A percentile compares a stretch with the other conserved stretches of the same genome.
Conservation (phyloP, 805 yeast genomes). For the Starmera pachycereana region DNA sequence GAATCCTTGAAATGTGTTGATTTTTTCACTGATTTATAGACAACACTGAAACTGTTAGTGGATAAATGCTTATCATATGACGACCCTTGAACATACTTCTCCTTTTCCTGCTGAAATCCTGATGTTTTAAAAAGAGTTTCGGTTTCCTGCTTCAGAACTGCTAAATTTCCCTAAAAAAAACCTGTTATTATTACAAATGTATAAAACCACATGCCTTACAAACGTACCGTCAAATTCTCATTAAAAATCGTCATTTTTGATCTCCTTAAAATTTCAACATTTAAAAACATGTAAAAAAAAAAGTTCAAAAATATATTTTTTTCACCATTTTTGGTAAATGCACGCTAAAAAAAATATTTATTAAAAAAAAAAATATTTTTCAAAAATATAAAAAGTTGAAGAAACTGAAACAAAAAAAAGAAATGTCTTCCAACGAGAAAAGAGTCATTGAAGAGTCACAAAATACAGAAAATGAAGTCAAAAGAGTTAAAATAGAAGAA, state of each 20-base stretch:
- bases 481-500: background rate
- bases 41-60: background rate
- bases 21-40: background rate
- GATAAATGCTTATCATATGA: no score
- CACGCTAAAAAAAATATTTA: background rate
- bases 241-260: background rate
- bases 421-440: no score
- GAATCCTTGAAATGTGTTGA: slow-evolving; percentile 17
- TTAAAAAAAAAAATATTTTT: background rate
- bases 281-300: background rate
- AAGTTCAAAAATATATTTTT: slow-evolving; percentile 1
- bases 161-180: no score
- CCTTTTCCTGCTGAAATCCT: background rate
- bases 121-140: background rate
- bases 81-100: background rate
- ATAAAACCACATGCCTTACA: no score
- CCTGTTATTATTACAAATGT: no score
- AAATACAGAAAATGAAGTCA: no score
- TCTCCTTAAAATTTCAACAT: slow-evolving; percentile 2
- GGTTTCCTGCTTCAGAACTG: no score
- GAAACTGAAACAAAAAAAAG: no score
- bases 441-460: no score
- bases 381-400: no score
- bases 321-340: slow-evolving; percentile 3
- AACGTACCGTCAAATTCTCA: no score